phyloP scores from a whole-genome alignment of 352 stramenopile genomes.

The Phytophthora pseudosyringae region DNA sequence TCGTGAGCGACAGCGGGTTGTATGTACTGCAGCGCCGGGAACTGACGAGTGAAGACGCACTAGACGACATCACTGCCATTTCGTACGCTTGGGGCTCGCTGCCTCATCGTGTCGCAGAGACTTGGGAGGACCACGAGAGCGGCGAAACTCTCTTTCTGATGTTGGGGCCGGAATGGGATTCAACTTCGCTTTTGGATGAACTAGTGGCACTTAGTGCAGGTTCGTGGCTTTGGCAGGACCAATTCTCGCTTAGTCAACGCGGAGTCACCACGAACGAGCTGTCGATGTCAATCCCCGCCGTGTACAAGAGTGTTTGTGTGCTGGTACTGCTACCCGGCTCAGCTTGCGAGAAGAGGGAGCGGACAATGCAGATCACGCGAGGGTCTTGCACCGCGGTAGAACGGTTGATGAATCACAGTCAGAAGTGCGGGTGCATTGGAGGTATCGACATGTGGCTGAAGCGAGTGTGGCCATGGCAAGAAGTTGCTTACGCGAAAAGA shows the following conservation, averaged over 20 bases:
- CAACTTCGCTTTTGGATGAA: neutral
- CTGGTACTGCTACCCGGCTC: neutral
- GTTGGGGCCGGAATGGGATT: neutral
- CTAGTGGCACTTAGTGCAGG: neutral
- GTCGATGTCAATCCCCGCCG: neutral
- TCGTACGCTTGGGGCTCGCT: neutral
- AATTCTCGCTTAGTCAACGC: neutral
- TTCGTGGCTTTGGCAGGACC: neutral
- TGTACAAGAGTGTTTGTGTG: neutral
- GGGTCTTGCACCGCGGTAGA: neutral
- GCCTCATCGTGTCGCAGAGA: neutral
- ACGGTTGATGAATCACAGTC: neutral
- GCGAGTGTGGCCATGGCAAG: neutral
- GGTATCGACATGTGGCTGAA: neutral
- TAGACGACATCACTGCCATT: neutral
- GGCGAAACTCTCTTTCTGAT: neutral
- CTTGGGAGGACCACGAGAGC: neutral
- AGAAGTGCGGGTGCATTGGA: neutral
- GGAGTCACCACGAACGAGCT: neutral
- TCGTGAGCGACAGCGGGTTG: neutral
- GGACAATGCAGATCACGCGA: neutral
- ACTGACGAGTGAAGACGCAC: neutral
- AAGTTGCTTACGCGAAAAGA: neutral
- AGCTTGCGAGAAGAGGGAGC: neutral
- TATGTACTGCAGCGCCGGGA: neutral